phyloP scores from a whole-genome alignment of 2,329 filamentous ascomycete species.

The Fusarium xylarioides region DNA sequence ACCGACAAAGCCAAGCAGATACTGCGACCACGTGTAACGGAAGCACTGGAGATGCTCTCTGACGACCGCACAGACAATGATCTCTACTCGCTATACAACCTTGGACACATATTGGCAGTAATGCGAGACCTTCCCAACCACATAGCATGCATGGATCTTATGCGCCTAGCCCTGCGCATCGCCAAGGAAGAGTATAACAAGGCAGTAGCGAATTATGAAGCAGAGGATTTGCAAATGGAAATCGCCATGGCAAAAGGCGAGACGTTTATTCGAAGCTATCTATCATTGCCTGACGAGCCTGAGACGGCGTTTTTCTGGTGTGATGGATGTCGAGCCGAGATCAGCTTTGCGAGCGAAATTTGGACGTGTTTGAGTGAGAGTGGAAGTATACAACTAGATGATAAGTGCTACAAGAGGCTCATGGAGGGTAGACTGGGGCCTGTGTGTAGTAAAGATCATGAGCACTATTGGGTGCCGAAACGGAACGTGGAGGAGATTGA shows the following conservation, averaged over 20 bases:
- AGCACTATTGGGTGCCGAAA: not conserved
- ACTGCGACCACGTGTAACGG: not conserved
- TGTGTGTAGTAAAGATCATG: not conserved
- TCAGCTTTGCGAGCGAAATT: not conserved
- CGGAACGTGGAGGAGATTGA: not conserved
- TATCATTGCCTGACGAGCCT: not conserved
- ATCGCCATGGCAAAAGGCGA: not conserved
- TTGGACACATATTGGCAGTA: not conserved
- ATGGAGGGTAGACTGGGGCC: not conserved
- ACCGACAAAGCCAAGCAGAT: not conserved
- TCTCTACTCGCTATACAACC: not conserved
- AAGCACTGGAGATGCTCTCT: not conserved
- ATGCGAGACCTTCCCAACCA: not conserved
- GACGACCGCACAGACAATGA: not conserved
- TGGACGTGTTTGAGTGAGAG: not conserved
- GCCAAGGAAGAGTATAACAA: not conserved
- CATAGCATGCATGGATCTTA: not conserved
- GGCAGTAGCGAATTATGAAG: not conserved
- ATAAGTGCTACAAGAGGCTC: not conserved
- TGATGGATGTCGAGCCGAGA: not conserved
- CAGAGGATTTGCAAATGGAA: not conserved
- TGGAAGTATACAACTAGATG: not conserved
- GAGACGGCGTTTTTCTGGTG: not conserved
- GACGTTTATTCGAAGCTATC: not conserved
- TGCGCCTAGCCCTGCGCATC: not conserved